Base-by-base conservation (phyloP, 371 early-diverging fungal genomes). In the Sporodiniella umbellata region DNA sequence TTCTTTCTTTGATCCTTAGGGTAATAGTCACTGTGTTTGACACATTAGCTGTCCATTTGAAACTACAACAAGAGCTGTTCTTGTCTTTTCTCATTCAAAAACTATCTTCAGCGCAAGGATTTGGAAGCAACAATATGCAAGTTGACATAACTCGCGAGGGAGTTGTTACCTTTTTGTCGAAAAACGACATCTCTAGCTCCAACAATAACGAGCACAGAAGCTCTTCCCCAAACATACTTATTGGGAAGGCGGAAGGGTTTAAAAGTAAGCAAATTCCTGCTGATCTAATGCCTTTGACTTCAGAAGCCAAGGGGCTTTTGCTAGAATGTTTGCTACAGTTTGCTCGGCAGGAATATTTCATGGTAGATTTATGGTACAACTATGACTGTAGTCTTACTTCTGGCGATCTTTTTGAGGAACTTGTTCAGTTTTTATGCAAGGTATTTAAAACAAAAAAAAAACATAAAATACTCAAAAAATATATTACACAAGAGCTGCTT, bases 301-400 rank as follows among this genome's bases (percentile, higher is more conserved):
- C 81, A 6, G 94, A 95, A 64, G 88, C 87, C 1, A 84, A 94
- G 8, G 90, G 92, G 51, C 62, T 93, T 35, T 56, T 93, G 21
- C 59, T 94, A 15, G 95, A 95, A 52, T 84, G 89, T 35, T 56
- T 95, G 42, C 73, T 87, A 11, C 80, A 88, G 48, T 71, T 85
- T 49, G 76, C 79, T 22, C 75, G 87, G 42, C 75, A 74, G 30
- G 87, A 92, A 8, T 78, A 84, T 1, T 87, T 96, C 55, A 77
- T 91, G 69, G 74, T 83, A 0, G 94, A 94, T 51, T 77, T 98
- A 23, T 98, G 94, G 88, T 86, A 92, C 47, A 92, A 94, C 66
- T 96, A 90, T 60, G 98, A 98, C 67, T 90, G 94, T 46, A 86
- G 92, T 55, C 49, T 88, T 53, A 78, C 84, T 33, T 82, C 85